Percentiles rank a stretch among this genome's conserved stretches.
Evolutionary conservation across 83 land plant genomes (phyloP).

Genomic region (Diphasiastrum complanatum): DNA sequence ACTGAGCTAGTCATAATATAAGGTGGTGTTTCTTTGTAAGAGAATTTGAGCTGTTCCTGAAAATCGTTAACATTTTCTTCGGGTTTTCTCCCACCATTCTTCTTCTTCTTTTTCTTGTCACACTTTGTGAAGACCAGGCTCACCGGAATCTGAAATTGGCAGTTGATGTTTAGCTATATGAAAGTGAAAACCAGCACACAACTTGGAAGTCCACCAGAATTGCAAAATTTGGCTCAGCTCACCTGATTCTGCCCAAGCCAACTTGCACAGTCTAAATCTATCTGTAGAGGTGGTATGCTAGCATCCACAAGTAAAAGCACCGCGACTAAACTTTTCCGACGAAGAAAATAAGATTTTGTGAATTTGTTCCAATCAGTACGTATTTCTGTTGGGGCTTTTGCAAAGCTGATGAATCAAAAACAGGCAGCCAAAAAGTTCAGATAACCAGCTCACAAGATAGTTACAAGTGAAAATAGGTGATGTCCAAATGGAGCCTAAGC

Average conservation of each 20-base stretch:
- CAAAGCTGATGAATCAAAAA: too few species aligned
- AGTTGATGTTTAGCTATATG: neutral
- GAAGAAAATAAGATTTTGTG: slow-evolving; percentile 88
- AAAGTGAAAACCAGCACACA: slow-evolving; percentile 6
- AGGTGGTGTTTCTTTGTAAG: slow-evolving; percentile 52
- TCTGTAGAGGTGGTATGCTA: slow-evolving; percentile 74
- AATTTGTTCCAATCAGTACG: slow-evolving; percentile 79
- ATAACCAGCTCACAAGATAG: too few species aligned
- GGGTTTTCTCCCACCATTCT: slow-evolving; percentile 56
- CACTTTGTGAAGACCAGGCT: slow-evolving; percentile 94
- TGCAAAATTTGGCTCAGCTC: neutral
- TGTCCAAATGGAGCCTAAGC: too few species aligned
- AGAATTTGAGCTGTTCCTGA: slow-evolving; percentile 41
- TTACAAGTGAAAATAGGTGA: too few species aligned
- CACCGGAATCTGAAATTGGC: slow-evolving; percentile 54
- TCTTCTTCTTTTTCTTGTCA: slow-evolving; percentile 67
- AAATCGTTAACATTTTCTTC: slow-evolving; percentile 72
- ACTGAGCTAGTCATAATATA: slow-evolving; percentile 96
- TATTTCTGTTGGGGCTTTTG: slow-evolving; percentile 68
- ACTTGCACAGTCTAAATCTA: slow-evolving; percentile 87
- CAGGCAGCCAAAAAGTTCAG: too few species aligned
- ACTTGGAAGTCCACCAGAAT: neutral
- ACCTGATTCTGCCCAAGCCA: slow-evolving; percentile 94
- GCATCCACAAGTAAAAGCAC: slow-evolving; percentile 82
- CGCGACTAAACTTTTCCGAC: slow-evolving; percentile 59